Base-by-base conservation (phyloP, 2,329 filamentous ascomycete genomes). In the Pyrenochaeta sp. region DNA sequence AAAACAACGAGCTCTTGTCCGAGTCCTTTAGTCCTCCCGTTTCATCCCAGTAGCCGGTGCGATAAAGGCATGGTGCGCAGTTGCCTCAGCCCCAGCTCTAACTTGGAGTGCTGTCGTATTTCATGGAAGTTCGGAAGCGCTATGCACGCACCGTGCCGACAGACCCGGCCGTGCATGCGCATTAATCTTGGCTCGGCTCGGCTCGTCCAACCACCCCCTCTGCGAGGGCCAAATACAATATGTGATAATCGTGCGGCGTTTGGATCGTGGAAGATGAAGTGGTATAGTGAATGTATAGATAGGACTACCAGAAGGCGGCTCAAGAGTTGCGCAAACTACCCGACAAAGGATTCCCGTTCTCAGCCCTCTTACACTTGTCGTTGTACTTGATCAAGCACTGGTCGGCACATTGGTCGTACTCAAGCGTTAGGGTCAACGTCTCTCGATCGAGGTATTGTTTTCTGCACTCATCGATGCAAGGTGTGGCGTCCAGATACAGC, bases 391-490 rank as follows among this genome's bases (percentile, higher is more conserved):
- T 47, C 22, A 61, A 42, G 48, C 58, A 61, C 15, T 44, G 15
- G 5, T 40, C 49, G 13, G 58, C 44, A 53, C 72, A 75, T n/a
- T 62, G 53, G 2, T 72, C 71, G 37, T 71, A 75, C 46, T 71
- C 70, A n/a, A 58, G 48, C 1, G 67, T 73, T 24, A 68, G 24
- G 2, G 45, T 27, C n/a, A 66, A 63, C 2, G 69, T 72, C 52
- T 68, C 64, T n/a, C 72, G 58, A 40, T 75, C 69, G 13, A 72
- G 25, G 48, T 62, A 61, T 10, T 55, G 24, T 39, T 68, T 68
- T 15, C 69, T 56, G 50, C 72, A 75, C 50, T 71, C 65, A 49
- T 73, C 67, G 2, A 71, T 43, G 34, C 72, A 75, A 0, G 71
- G 71, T 24, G 67, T 53, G 8, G 71, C 72, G n/a, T 58, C 49